Evolutionary conservation across 441 rosid species (phyloP).

Genomic region (Populus hybrid): DNA sequence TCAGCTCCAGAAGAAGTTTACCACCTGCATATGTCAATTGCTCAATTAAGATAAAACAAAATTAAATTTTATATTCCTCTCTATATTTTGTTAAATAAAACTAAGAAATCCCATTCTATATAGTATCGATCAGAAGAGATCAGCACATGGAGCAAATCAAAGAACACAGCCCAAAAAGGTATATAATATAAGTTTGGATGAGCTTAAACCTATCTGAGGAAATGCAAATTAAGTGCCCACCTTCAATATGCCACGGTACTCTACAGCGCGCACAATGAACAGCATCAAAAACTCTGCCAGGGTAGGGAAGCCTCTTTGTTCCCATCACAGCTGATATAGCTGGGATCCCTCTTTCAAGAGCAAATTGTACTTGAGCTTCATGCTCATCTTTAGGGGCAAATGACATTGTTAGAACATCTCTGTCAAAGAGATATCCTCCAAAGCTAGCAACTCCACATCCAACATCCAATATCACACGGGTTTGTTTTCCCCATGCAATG

Average conservation of each 20-base stretch:
- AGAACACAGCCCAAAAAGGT: not conserved
- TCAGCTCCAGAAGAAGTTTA: conserved; percentile 88
- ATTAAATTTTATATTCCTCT: not conserved
- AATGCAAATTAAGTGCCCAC: conserved; percentile 27
- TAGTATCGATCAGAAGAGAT: not conserved
- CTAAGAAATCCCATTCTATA: not conserved
- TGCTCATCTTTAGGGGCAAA: conserved; percentile 98
- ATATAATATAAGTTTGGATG: conserved; percentile 3
- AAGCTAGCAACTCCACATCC: conserved; percentile 99
- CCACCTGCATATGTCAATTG: conserved; percentile 50
- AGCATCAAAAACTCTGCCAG: conserved; percentile 81
- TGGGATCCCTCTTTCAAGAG: conserved; percentile 96
- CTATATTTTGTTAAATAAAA: not conserved
- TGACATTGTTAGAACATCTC: conserved; percentile 84
- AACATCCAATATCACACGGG: conserved; percentile 87
- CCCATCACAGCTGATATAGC: conserved; percentile 98
- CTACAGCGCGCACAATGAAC: conserved; percentile 98
- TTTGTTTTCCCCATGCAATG: conserved; percentile 81
- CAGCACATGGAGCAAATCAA: not conserved
- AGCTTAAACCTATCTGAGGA: not conserved
- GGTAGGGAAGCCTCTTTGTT: conserved; percentile 87
- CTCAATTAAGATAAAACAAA: not conserved
- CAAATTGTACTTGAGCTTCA: conserved; percentile 96
- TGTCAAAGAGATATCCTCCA: conserved; percentile 88
- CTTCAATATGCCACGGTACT: conserved; percentile 99